A percentile compares a stretch with the other conserved stretches of the same genome.
These are phyloP conservation scores for Thelonectria olida DNA, from an alignment of 2,329 filamentous ascomycete genomes.

Conservation along the genomic window DNA sequence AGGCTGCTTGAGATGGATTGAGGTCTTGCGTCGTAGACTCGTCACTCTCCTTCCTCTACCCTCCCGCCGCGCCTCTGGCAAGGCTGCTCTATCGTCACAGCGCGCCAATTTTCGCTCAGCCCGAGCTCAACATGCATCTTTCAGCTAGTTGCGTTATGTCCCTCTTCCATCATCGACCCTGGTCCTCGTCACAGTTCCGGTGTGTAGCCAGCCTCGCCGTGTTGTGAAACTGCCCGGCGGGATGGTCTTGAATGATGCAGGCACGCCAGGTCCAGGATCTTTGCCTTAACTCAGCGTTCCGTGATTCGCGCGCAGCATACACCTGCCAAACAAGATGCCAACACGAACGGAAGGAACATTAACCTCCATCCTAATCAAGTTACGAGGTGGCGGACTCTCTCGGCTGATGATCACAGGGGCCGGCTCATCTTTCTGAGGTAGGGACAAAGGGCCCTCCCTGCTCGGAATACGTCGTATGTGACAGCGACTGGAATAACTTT, in stretches of 20 bases:
- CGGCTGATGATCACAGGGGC: conserved; percentile 16
- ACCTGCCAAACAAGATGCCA: conserved; percentile 21
- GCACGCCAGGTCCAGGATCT: conserved; percentile 22
- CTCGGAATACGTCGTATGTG: conserved; percentile 25
- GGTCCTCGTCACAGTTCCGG: conserved; percentile 3
- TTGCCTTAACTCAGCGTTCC: conserved; percentile 32
- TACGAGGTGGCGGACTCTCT: conserved; percentile 37
- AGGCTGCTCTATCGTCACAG: conserved; percentile 4
- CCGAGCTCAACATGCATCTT: conserved; percentile 22
- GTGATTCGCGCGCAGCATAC: conserved; percentile 23
- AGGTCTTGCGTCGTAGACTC: background rate
- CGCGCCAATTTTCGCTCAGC: conserved; percentile 19
- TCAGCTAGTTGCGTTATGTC: conserved; percentile 21
- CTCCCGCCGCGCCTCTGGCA: background rate
- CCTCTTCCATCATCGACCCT: background rate
- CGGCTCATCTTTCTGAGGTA: conserved; percentile 14
- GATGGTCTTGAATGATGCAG: conserved; percentile 25
- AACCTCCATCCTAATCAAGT: conserved; percentile 13
- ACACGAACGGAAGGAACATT: conserved; percentile 20
- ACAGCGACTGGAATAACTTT: conserved; percentile 20
- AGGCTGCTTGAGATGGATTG: background rate
- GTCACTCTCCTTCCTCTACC: background rate
- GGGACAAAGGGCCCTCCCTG: conserved; percentile 20
- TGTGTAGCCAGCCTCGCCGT: conserved; percentile 18
- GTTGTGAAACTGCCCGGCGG: conserved; percentile 31